These are phyloP conservation scores for Hericium coralloides DNA, from an alignment of 768 basidiomycete genomes.

Conservation along the genomic window DNA sequence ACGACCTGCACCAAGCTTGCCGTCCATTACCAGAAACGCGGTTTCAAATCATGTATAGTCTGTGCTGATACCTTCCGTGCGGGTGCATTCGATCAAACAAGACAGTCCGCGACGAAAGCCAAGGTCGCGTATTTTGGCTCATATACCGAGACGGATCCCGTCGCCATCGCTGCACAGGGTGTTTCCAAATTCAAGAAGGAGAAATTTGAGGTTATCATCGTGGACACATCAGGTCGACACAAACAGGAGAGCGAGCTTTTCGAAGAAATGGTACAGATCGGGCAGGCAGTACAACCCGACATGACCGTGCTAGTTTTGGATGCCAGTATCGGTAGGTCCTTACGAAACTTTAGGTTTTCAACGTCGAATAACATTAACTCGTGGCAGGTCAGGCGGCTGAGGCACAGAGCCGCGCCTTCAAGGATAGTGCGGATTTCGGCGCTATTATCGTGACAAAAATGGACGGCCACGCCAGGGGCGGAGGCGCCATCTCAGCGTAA, in stretches of 20 bases:
- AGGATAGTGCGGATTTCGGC: conserved; percentile 95
- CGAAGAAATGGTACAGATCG: conserved; percentile 96
- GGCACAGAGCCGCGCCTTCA: conserved; percentile 92
- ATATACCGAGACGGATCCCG: conserved; percentile 98
- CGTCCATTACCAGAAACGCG: conserved; percentile 93
- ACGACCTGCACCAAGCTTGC: conserved; percentile 99
- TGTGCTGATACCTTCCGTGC: conserved; percentile 99
- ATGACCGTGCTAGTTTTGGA: conserved; percentile 96
- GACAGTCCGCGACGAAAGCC: conserved; percentile 97
- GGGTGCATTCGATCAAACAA: conserved; percentile 97
- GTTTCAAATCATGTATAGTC: conserved; percentile 94
- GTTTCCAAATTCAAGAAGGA: conserved; percentile 98
- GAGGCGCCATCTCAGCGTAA: conserved; percentile 97
- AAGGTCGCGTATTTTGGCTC: conserved; percentile 99
- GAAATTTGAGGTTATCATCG: conserved; percentile 96
- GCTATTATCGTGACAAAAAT: conserved; percentile 99
- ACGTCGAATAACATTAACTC: neutral
- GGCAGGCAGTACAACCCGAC: conserved; percentile 86
- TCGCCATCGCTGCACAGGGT: conserved; percentile 88
- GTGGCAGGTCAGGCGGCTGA: conserved; percentile 86
- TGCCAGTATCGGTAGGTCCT: conserved; percentile 78
- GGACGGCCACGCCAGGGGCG: conserved; percentile 98
- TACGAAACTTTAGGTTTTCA: neutral
- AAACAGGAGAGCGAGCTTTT: conserved; percentile 97
- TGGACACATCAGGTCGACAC: conserved; percentile 95